Percentiles rank a stretch among this genome's conserved stretches.
Conservation (phyloP, 441 rosid genomes). For the Erodium trifolium region DNA sequence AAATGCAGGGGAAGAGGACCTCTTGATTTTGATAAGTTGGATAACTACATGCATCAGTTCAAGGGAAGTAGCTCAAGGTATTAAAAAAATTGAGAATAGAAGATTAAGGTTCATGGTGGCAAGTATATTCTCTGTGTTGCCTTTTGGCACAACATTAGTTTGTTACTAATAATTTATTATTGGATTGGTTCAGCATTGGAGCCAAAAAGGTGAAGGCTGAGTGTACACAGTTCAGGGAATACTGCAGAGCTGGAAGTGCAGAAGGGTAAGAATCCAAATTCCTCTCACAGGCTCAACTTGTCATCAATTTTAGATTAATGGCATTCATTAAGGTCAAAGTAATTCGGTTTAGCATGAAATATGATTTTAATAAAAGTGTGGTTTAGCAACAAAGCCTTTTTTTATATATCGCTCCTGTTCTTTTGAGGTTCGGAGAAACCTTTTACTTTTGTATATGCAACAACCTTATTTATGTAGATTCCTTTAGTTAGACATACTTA, state of each 20-base stretch:
- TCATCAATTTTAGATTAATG: too few relatives aligned
- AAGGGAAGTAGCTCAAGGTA: conserved; percentile 9
- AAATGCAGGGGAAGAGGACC: conserved; percentile 54
- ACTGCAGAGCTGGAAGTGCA: conserved; percentile 69
- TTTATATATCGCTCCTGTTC: too few relatives aligned
- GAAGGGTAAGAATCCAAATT: conserved; percentile 50
- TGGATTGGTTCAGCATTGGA: conserved; percentile 61
- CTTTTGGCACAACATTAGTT: conserved; percentile 17
- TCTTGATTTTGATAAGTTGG: conserved; percentile 60
- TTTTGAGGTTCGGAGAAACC: too few relatives aligned
- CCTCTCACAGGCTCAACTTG: too few relatives aligned
- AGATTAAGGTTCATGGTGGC: neutral
- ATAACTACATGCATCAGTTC: conserved; percentile 63
- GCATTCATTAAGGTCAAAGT: too few relatives aligned
- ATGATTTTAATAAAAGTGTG: too few relatives aligned
- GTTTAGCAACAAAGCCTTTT: too few relatives aligned
- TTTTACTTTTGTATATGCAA: too few relatives aligned
- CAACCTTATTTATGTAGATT: too few relatives aligned
- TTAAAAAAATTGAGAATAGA: too few relatives aligned
- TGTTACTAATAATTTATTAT: conserved; percentile 1
- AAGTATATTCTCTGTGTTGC: conserved; percentile 34
- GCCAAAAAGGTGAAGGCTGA: conserved; percentile 89
- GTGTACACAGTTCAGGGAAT: conserved; percentile 70
- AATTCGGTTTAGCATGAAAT: too few relatives aligned
- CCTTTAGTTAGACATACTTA: too few relatives aligned